Base-by-base conservation (phyloP, 768 basidiomycete species). In the Austroboletus eburneus region DNA sequence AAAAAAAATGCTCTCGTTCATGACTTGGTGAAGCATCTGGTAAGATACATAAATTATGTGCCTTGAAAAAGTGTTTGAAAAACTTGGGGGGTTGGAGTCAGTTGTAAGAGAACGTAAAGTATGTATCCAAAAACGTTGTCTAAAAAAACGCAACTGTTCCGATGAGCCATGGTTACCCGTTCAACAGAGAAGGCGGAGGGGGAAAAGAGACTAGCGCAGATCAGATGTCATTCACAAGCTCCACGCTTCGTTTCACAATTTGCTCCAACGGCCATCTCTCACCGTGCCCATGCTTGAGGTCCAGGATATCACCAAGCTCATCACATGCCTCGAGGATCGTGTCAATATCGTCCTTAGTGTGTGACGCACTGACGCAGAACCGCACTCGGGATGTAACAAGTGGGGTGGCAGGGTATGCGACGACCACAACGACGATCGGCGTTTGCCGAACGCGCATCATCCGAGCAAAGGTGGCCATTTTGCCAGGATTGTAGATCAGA, bases 321-420 rank as follows among this genome's bases (percentile, higher is more conserved):
- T 96, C 91, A 58, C 86, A 91, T 8, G 95, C 94, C 35, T 77
- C 70, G 39, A 99, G 73, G 23, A 98, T 70, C 12, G 72, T 70
- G 69, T 99, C 96, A 48, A 98, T 81, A 60, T 99, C 96, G 56
- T 92, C 87, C 72, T 99, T 99, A 46, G 94, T 98, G 74, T 99
- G 96, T 39, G 92, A 74, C 10, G 95, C 88, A 47, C 88, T 91
- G 14, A 97, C 76, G 62, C 96, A 98, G 76, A 98, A 96, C 57
- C 96, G 76, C 43, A 93, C 91, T 23, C 96, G 80, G 36, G 82
- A 79, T 9, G 90, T 91, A 51, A 92, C 82, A 33, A 97, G 79
- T 14, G 92, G 83, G 22, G 93, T 96, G 1, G 93, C 92, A 7
- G 85, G 88, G 63, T 95, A 95, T 22, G 82, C 85, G 7, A 96